Evolutionary conservation across 2,329 filamentous ascomycete species (phyloP), one percentile per base, ranked within the genome.

Genomic region (Pestalotiopsis sp.): DNA sequence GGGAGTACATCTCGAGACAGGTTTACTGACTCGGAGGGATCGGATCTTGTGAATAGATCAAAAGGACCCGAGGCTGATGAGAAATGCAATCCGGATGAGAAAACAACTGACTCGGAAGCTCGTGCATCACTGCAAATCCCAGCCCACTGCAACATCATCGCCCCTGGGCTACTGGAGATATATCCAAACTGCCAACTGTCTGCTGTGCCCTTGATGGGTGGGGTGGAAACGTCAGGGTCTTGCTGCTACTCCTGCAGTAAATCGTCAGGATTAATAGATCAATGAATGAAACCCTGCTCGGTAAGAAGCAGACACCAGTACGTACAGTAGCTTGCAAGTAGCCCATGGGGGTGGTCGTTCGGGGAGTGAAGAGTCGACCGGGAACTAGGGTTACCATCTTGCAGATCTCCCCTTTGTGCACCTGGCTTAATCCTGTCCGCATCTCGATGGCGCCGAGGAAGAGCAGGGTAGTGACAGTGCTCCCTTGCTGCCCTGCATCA

Each of bases 371-470:
- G 36, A 45, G 61, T 45, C 11, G 39, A 64, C 61, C 61, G n/a
- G 61, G 61, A 64, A 45, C 39, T 39, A 64, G 61, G 61, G 61
- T 45, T 23, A 39, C 59, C 25, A 64, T 64, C 41, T 23, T 64
- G 61, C 61, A 64, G 61, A 52, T 45, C 61, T 52, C 61, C 61
- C 61, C 41, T 64, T 36, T n/a, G 20, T 23, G 25, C 61, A 64
- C 61, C 20, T 45, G 38, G 61, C 36, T 38, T 20, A 9, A 23
- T n/a, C 61, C 41, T 52, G 25, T 64, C 61, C 61, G 13, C 38
- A 64, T 64, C 61, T 52, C 61, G 61, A 49, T 64, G 61, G 61
- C 39, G 38, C 27, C 31, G 14, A 59, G 12, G 14, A 13, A 36
- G 57, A n/a, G 61, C 39, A 31, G 13, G 36, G 39, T 25, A 23